A percentile compares a stretch with the other conserved stretches of the same genome.
Conservation (phyloP, 805 yeast species). For the Blastobotrys terrestris region DNA sequence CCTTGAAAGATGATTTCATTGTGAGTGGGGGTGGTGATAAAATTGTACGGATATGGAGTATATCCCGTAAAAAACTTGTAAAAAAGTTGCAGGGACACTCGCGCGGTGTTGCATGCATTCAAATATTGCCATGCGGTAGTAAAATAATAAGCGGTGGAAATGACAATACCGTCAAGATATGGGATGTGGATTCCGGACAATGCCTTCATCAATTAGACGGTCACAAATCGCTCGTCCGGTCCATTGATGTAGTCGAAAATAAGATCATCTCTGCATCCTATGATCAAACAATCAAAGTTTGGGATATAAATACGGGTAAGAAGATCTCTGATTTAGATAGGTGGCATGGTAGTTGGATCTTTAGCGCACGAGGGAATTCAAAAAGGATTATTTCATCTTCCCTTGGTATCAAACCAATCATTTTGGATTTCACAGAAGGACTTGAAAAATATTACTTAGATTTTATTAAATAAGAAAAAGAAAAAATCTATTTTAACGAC, state of each 20-base stretch:
- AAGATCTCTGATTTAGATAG: constrained; percentile 24
- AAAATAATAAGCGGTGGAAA: constrained; percentile 79
- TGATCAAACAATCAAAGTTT: constrained; percentile 32
- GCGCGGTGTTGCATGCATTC: constrained; percentile 80
- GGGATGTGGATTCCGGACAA: constrained; percentile 73
- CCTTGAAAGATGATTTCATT: constrained; percentile 21
- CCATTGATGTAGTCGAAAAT: constrained; percentile 24
- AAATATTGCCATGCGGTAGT: constrained; percentile 62
- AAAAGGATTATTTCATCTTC: constrained; percentile 30
- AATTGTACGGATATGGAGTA: constrained; percentile 77
- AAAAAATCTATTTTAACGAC: background rate
- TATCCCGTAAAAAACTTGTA: constrained; percentile 59
- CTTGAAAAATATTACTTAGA: constrained; percentile 20
- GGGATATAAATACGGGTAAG: constrained; percentile 28
- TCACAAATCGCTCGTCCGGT: constrained; percentile 80
- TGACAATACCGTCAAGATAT: constrained; percentile 78
- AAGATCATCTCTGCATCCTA: constrained; percentile 32
- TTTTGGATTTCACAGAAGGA: constrained; percentile 29
- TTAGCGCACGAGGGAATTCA: constrained; percentile 28
- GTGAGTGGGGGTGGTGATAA: constrained; percentile 55
- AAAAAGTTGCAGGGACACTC: constrained; percentile 71
- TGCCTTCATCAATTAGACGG: constrained; percentile 68
- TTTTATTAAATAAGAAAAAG: constrained; percentile 15
- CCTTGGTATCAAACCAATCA: constrained; percentile 27
- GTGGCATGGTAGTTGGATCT: constrained; percentile 31